Evolutionary conservation across 371 early-diverging fungal species (phyloP), one percentile per base, ranked within the genome.

Genomic region (Basidiobolus meristosporus): DNA sequence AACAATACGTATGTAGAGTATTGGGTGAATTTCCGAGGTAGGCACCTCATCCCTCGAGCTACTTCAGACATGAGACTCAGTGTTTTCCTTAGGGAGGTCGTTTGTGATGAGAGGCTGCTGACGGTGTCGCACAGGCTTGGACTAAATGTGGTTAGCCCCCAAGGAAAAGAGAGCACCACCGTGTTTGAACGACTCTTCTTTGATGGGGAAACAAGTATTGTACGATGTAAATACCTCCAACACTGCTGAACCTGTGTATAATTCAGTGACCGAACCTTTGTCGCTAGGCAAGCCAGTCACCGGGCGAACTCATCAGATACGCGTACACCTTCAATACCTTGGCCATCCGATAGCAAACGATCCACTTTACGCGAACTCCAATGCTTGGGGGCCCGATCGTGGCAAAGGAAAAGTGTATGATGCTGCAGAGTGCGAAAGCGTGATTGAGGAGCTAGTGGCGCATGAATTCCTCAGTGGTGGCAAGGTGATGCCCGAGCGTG

Each of bases 261-360:
- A n/a, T n/a, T n/a, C n/a, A n/a, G n/a, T n/a, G n/a, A n/a, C n/a
- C n/a, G n/a, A n/a, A n/a, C n/a, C n/a, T n/a, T n/a, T n/a, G n/a
- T n/a, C n/a, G n/a, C n/a, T n/a, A n/a, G n/a, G n/a, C n/a, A n/a
- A n/a, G 38, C 99, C 98, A 0, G 49, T 82, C 15, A 97, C 97
- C 0, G 99, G 99, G 2, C 67, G 99, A 34, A 96, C 99, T 0
- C 99, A 99, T 54, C 99, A 99, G 60, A 98, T 99, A 42, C 81
- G 99, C 35, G 96, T 98, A 12, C 99, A 99, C 57, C 60, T 99
- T 33, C 84, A 88, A 51, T 82, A 71, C 51, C 68, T 99, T 1
- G 99, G 99, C 4, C 73, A 70, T 51, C 98, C 98, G 0, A 98
- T 99, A 41, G 86, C 82, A 26, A 95, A 98, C 54, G 99, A 99